These are phyloP conservation scores for Clonostachys byssicola DNA, from an alignment of 2,329 filamentous ascomycete genomes.

Conservation along the genomic window DNA sequence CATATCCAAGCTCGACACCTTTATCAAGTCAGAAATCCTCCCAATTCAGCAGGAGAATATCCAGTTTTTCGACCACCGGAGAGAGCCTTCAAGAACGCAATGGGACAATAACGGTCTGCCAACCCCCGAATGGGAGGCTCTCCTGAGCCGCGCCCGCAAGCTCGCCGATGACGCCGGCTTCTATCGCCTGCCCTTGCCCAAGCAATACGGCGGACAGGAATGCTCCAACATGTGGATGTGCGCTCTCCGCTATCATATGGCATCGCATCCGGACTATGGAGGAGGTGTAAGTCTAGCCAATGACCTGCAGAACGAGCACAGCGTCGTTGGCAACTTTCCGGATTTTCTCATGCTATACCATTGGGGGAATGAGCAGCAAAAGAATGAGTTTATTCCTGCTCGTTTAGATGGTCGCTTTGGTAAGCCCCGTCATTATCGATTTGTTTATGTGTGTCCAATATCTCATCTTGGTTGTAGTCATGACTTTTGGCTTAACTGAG, in stretches of 20 bases:
- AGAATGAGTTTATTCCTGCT: conserved; percentile 4
- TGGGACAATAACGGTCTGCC: conserved; percentile 9
- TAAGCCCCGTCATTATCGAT: background rate
- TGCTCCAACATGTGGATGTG: conserved; percentile 9
- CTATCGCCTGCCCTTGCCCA: conserved; percentile 7
- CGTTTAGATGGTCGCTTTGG: background rate
- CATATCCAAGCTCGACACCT: conserved; percentile 5
- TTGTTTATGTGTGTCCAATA: too few relatives aligned
- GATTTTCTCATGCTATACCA: conserved; percentile 8
- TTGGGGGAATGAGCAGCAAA: conserved; percentile 6
- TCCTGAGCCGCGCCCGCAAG: conserved; percentile 2
- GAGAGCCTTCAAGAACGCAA: conserved; percentile 9
- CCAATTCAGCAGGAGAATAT: conserved; percentile 8
- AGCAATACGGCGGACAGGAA: conserved; percentile 6
- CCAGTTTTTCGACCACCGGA: conserved; percentile 9
- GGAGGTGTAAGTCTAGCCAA: conserved; percentile 9
- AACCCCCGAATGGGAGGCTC: conserved; percentile 5
- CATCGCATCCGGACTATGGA: conserved; percentile 7
- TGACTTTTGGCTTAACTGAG: conserved; percentile 8
- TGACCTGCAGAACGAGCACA: conserved; percentile 9
- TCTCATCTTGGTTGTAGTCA: too few relatives aligned
- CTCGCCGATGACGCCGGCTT: conserved; percentile 8
- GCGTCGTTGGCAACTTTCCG: conserved; percentile 8
- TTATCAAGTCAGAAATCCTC: conserved; percentile 3
- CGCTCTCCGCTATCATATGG: conserved; percentile 7